A percentile compares a stretch with the other conserved stretches of the same genome.
These are phyloP conservation scores for Elasticomyces elasticus DNA, from an alignment of 495 filamentous ascomycete species.

Conservation along the genomic window DNA sequence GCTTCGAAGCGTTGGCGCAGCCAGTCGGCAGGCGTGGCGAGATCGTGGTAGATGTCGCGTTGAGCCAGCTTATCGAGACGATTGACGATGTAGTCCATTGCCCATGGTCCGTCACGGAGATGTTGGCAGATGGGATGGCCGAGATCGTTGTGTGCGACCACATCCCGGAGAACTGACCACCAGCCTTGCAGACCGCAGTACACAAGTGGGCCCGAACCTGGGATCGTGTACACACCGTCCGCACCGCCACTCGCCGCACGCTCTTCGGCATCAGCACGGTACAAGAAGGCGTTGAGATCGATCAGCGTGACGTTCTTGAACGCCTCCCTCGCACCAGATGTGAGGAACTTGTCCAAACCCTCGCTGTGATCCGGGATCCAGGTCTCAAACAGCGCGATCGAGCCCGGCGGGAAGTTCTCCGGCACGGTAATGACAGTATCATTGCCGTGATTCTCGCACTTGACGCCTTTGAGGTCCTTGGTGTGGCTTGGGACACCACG, in stretches of 20 bases:
- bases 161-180: constrained; percentile 84
- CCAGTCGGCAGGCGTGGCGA: constrained; percentile 63
- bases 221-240: constrained; percentile 82
- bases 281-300: constrained; percentile 87
- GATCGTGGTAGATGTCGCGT: constrained; percentile 45
- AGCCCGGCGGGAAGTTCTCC: constrained; percentile 76
- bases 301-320: constrained; percentile 62
- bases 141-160: constrained; percentile 82
- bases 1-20: constrained; percentile 73
- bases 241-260: constrained; percentile 64
- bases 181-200: constrained; percentile 97
- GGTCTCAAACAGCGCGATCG: constrained; percentile 90
- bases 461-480: constrained; percentile 57
- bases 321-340: constrained; percentile 67
- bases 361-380: constrained; percentile 79
- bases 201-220: constrained; percentile 69
- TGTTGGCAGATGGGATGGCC: constrained; percentile 90
- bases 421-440: constrained; percentile 75
- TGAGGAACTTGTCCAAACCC: constrained; percentile 74
- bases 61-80: constrained; percentile 64
- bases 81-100: constrained; percentile 76
- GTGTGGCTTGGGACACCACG: constrained; percentile 74
- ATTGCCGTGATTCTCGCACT: constrained; percentile 53
- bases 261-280: constrained; percentile 89
- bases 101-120: constrained; percentile 84